Evolutionary conservation across 306 rosid species (phyloP).

Genomic region (Calophaca sinica): DNA sequence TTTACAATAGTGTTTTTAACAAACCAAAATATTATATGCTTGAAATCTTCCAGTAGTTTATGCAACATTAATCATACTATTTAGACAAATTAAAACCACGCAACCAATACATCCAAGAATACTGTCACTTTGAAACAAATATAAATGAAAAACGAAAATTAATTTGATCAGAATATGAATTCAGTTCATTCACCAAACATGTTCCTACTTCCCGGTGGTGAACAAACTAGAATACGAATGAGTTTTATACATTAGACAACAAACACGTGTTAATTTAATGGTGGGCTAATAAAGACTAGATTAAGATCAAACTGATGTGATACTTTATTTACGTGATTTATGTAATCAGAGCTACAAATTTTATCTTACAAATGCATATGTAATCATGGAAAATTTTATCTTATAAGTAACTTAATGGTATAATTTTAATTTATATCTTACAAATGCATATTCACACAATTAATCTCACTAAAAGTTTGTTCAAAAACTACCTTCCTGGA

Average conservation of each 20-base stretch:
- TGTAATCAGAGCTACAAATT: slow-evolving; percentile 4
- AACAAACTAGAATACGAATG: background rate
- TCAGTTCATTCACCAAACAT: background rate
- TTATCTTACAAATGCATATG: background rate
- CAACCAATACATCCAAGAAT: slow-evolving; percentile 4
- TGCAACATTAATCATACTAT: slow-evolving; percentile 4
- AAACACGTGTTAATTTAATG: background rate
- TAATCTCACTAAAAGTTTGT: background rate
- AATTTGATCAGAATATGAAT: background rate
- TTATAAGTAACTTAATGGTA: background rate
- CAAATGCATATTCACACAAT: slow-evolving; percentile 7
- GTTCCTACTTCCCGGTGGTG: background rate
- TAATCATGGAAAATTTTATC: background rate
- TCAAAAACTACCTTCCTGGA: slow-evolving; percentile 57
- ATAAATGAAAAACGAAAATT: background rate
- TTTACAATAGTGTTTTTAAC: too few relatives aligned
- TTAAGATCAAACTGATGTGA: background rate
- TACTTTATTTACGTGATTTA: background rate
- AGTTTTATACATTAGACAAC: background rate
- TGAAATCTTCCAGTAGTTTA: background rate
- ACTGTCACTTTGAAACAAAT: background rate
- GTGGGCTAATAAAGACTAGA: background rate
- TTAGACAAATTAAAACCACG: background rate
- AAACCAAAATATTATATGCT: too few relatives aligned
- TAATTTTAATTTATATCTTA: background rate